Percentiles rank a stretch among this genome's conserved stretches.
Evolutionary conservation across 805 yeast species (phyloP).

Genomic region (Vanderwaltozyma tropicalis): DNA sequence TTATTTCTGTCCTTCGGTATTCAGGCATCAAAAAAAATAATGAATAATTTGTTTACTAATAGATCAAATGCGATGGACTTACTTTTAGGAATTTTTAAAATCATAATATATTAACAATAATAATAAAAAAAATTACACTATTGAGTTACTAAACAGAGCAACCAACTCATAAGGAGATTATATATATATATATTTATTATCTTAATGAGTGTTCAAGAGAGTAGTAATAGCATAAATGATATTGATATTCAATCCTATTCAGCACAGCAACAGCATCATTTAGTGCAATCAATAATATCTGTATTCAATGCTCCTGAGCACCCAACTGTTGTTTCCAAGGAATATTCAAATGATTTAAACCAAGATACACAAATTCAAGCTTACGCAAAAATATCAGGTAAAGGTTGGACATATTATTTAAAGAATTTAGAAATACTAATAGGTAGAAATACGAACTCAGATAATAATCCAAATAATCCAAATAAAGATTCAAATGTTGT

Average conservation of each 20-base stretch:
- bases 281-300: constrained; percentile 64
- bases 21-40: too few relatives aligned
- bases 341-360: constrained; percentile 60
- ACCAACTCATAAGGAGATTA: neutral
- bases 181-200: neutral
- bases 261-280: constrained; percentile 32
- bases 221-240: neutral
- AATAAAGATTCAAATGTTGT: neutral
- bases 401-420: constrained; percentile 88
- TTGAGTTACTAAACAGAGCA: too few relatives aligned
- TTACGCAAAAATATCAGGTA: constrained; percentile 89
- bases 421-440: constrained; percentile 62
- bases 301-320: constrained; percentile 62
- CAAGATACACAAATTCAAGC: constrained; percentile 73
- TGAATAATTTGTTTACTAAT: too few relatives aligned
- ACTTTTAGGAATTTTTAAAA: too few relatives aligned
- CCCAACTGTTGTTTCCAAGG: constrained; percentile 61
- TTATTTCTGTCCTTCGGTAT: too few relatives aligned
- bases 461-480: neutral
- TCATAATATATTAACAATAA: too few relatives aligned
- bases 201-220: neutral
- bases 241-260: constrained; percentile 4
- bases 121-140: too few relatives aligned
- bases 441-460: constrained; percentile 62
- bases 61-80: too few relatives aligned